A percentile compares a stretch with the other conserved stretches of the same genome.
These are phyloP conservation scores for Ballota nigra DNA, from an alignment of 257 asterid genomes.

Conservation along the genomic window DNA sequence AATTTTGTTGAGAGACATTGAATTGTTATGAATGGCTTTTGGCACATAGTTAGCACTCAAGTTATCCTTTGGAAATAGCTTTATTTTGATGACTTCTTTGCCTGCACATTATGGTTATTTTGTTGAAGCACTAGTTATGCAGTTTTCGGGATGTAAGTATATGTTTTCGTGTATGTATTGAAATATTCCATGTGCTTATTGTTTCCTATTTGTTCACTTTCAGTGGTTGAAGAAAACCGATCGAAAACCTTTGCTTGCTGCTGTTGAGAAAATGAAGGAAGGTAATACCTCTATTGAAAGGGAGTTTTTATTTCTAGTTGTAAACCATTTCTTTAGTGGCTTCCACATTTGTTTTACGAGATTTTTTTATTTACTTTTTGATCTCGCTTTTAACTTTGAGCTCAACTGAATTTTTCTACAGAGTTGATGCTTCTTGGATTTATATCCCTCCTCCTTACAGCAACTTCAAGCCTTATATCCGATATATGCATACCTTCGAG, in stretches of 20 bases:
- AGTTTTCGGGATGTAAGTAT: not conserved
- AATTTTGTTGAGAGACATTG: not conserved
- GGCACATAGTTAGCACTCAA: not conserved
- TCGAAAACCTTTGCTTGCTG: constrained; percentile 85
- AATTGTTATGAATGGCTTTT: not conserved
- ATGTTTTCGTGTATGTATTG: not conserved
- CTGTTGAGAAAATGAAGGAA: constrained; percentile 83
- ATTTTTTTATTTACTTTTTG: not conserved
- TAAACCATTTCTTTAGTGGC: constrained; percentile 5
- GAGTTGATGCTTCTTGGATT: constrained; percentile 99
- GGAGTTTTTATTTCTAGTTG: not conserved
- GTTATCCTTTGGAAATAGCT: constrained; percentile 5
- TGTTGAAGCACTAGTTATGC: not conserved
- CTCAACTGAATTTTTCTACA: constrained; percentile 33
- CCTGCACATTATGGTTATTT: not conserved
- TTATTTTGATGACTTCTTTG: not conserved
- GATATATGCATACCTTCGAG: constrained; percentile 85
- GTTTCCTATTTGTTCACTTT: constrained; percentile 22
- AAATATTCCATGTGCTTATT: constrained; percentile 1
- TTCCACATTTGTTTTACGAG: not conserved
- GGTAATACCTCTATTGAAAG: constrained; percentile 26
- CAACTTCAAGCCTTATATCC: constrained; percentile 85
- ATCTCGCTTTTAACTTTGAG: not conserved
- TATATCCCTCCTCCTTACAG: constrained; percentile 92
- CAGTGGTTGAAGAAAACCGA: constrained; percentile 92